Conservation (phyloP, 2,329 filamentous ascomycete genomes). For the Nannizzia gypsea region DNA sequence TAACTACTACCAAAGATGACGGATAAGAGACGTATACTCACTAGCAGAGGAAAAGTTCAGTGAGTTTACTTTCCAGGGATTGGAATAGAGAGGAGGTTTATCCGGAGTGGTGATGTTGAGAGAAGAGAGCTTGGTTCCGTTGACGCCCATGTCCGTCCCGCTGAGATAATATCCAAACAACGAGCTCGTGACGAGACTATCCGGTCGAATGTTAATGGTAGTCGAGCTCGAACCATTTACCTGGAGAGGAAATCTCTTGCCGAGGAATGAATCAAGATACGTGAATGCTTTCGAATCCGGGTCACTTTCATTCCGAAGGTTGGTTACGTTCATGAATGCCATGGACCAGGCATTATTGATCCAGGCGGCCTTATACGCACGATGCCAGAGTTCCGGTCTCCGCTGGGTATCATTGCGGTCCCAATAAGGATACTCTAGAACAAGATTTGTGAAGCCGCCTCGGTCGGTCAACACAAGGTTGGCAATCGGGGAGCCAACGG, state of each 20-base stretch:
- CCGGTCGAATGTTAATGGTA: neutral
- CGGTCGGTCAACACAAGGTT: neutral
- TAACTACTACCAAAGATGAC: neutral
- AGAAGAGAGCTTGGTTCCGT: no score
- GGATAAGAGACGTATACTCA: no score
- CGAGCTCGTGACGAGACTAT: no score
- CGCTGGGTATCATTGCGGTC: constrained; percentile 13
- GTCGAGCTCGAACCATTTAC: neutral
- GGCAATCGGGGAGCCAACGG: neutral
- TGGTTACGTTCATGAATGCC: constrained; percentile 32
- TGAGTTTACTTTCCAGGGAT: no score
- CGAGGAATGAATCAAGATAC: neutral
- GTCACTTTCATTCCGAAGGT: constrained; percentile 10
- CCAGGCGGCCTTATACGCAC: constrained; percentile 37
- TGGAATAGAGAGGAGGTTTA: no score
- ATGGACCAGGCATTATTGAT: constrained; percentile 32
- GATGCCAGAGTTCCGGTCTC: constrained; percentile 22
- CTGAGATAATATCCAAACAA: neutral
- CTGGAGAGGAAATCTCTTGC: neutral
- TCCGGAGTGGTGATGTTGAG: no score
- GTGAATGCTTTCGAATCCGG: neutral
- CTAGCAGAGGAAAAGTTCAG: no score
- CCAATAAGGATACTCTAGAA: neutral
- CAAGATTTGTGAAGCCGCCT: constrained; percentile 30
- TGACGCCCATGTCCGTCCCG: no score